These are phyloP conservation scores for Kitagawia praeruptora DNA, from an alignment of 129 eudicot genomes.

Conservation along the genomic window DNA sequence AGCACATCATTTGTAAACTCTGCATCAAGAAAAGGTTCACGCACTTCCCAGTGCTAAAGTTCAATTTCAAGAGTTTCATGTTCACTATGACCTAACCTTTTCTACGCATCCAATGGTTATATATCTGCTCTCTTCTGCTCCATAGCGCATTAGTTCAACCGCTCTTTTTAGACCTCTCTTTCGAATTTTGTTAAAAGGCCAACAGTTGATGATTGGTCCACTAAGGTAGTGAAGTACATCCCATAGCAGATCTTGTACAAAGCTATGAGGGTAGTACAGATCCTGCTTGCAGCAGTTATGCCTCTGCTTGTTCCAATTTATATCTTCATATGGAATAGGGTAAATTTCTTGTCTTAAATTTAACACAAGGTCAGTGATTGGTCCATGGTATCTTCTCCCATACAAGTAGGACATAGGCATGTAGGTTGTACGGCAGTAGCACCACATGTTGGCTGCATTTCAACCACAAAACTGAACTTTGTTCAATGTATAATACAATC, in stretches of 20 bases:
- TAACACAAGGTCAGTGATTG: constrained; percentile 29
- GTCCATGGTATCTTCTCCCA: constrained; percentile 30
- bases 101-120: constrained; percentile 26
- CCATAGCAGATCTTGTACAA: constrained; percentile 34
- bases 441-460: constrained; percentile 36
- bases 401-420: constrained; percentile 42
- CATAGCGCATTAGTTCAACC: constrained; percentile 32
- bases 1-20: constrained; percentile 77
- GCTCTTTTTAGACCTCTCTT: constrained; percentile 24
- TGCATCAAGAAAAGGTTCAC: constrained; percentile 4
- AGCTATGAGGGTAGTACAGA: constrained; percentile 34
- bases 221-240: constrained; percentile 26
- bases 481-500: too few relatives aligned
- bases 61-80: background rate
- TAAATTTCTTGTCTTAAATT: constrained; percentile 28
- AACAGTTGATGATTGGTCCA: constrained; percentile 32
- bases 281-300: constrained; percentile 41
- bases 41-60: background rate
- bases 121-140: constrained; percentile 5
- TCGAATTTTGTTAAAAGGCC: constrained; percentile 39
- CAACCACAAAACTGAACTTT: background rate
- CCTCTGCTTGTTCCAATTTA: constrained; percentile 37
- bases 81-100: constrained; percentile 28
- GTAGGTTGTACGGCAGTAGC: constrained; percentile 33
- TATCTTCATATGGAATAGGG: constrained; percentile 24